Evolutionary conservation across 768 basidiomycete species (phyloP).

Genomic region (Suillus americanus): DNA sequence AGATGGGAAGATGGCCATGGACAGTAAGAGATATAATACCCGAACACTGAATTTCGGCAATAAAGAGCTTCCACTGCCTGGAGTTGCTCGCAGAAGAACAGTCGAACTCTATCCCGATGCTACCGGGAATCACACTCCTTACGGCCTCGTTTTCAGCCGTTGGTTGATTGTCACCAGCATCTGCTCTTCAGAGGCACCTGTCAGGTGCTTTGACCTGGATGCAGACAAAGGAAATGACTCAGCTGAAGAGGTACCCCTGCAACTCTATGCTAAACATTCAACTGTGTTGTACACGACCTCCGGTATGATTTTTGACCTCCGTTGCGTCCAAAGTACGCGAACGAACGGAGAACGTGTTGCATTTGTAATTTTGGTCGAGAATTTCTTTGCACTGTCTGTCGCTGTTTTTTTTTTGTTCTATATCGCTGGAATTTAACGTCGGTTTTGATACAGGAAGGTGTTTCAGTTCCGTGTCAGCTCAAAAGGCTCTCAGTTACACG

Average conservation of each 20-base stretch:
- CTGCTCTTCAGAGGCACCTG: constrained; percentile 5
- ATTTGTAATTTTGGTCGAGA: constrained; percentile 6
- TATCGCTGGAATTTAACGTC: not conserved
- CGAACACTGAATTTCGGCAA: constrained; percentile 1
- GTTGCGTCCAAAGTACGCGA: constrained; percentile 2
- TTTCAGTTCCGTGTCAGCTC: not conserved
- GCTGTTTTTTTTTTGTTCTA: not conserved
- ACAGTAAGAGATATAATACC: not conserved
- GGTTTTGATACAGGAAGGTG: constrained; percentile 2
- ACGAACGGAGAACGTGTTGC: constrained; percentile 5
- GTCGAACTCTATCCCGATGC: constrained; percentile 5
- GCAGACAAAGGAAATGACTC: constrained; percentile 3
- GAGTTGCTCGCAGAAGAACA: constrained; percentile 6
- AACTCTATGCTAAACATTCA: constrained; percentile 7
- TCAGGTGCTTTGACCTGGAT: constrained; percentile 5
- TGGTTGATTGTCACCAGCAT: constrained; percentile 6
- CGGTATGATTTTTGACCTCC: constrained; percentile 7
- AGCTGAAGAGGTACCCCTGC: not conserved
- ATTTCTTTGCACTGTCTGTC: constrained; percentile 3
- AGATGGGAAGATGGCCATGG: not conserved
- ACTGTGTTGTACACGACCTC: constrained; percentile 4
- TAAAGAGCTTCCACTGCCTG: constrained; percentile 1
- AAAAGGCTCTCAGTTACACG: not conserved
- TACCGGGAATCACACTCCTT: constrained; percentile 2
- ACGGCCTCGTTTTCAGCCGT: constrained; percentile 4